These are phyloP conservation scores for Beauveria asiatica DNA, from an alignment of 2,329 filamentous ascomycete genomes.

Conservation along the genomic window DNA sequence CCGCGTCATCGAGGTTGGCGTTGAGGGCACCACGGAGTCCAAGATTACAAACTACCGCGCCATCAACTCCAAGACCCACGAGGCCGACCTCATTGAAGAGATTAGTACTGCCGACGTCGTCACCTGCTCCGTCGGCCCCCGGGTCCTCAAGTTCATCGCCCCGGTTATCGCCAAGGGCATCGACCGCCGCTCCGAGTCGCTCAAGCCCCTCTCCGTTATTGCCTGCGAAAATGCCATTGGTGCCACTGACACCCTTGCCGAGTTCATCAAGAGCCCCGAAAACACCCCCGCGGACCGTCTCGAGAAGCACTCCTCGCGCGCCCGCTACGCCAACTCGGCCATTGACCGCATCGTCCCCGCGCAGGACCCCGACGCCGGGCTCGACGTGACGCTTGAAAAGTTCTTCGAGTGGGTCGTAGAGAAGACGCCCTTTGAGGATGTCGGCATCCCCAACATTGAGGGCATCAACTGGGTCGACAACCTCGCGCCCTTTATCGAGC, in stretches of 20 bases:
- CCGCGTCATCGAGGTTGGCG: constrained; percentile 86
- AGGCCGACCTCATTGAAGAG: constrained; percentile 72
- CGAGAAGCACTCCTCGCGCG: constrained; percentile 60
- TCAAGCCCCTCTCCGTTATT: constrained; percentile 75
- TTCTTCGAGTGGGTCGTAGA: constrained; percentile 99
- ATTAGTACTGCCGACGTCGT: constrained; percentile 83
- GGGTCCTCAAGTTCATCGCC: constrained; percentile 92
- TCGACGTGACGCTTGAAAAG: constrained; percentile 93
- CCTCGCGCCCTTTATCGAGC: constrained; percentile 92
- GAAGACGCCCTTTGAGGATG: constrained; percentile 68
- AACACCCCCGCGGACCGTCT: constrained; percentile 64
- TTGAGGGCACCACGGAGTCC: constrained; percentile 70
- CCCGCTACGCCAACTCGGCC: constrained; percentile 91
- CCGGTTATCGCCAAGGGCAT: constrained; percentile 93
- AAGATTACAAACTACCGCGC: constrained; percentile 92
- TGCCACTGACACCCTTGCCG: constrained; percentile 79
- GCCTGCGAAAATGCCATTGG: constrained; percentile 98
- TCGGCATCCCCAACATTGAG: constrained; percentile 59
- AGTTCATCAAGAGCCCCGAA: constrained; percentile 65
- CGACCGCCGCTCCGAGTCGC: constrained; percentile 53
- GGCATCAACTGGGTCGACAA: constrained; percentile 91
- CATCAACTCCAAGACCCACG: constrained; percentile 86
- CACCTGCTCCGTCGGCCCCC: constrained; percentile 94
- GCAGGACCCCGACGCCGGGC: constrained; percentile 68
- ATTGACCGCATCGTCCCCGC: constrained; percentile 97